Evolutionary conservation across 164 flowering plant genomes (phyloP).

Genomic region (Sedum album): DNA sequence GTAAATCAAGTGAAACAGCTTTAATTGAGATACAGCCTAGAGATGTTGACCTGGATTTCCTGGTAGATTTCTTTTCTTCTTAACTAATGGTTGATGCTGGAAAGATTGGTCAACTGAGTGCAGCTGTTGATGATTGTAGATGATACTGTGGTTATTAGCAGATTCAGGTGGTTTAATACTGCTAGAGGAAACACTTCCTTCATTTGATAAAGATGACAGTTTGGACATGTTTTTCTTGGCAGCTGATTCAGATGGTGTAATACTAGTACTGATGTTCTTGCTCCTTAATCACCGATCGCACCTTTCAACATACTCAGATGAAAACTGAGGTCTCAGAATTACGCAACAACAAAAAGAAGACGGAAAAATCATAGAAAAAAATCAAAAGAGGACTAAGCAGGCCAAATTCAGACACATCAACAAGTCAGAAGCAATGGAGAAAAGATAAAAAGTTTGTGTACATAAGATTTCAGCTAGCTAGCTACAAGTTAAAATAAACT

Average conservation of each 20-base stretch:
- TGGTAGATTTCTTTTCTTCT: slow-evolving; percentile 6
- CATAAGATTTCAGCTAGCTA: not conserved
- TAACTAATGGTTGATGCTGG: not conserved
- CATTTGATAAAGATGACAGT: slow-evolving; percentile 2
- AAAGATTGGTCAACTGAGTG: not conserved
- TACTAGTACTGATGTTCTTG: no score
- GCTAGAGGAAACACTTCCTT: slow-evolving; percentile 7
- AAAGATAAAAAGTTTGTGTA: not conserved
- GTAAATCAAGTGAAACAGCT: not conserved
- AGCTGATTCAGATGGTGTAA: no score
- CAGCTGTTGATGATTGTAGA: not conserved
- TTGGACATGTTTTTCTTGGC: slow-evolving; percentile 4
- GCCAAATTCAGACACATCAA: no score
- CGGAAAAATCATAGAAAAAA: not conserved
- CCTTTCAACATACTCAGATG: no score
- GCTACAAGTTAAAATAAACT: not conserved
- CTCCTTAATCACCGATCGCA: no score
- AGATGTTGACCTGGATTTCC: slow-evolving; percentile 5
- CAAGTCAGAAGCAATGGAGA: not conserved
- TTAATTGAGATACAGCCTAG: not conserved
- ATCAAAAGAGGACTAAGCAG: not conserved
- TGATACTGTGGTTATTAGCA: not conserved
- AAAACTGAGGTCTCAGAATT: no score
- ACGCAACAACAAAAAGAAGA: no score
- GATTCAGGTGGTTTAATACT: slow-evolving; percentile 2